Base-by-base conservation (phyloP, 495 filamentous ascomycete genomes). In the Apiosordaria backusii region DNA sequence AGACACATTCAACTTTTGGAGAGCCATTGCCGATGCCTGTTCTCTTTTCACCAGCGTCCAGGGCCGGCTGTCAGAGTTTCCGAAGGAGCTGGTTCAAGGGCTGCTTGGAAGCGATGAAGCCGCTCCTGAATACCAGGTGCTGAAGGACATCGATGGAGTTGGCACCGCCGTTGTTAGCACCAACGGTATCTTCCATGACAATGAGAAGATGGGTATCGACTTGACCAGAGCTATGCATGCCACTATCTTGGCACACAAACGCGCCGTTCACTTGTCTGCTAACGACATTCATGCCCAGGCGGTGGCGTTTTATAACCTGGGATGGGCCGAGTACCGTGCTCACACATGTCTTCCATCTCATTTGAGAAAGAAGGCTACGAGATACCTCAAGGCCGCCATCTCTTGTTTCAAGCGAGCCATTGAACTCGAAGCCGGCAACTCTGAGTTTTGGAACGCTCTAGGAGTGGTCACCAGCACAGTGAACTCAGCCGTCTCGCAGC, bases 381-480 rank as follows among this genome's bases (percentile, higher is more conserved):
- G 82, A 63, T 91, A 90, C 67, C 81, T 96, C 23, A 94, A 89
- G 76, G 88, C 92, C 23, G 84, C 94, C 23, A 88, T 98, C 61
- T 86, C 90, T 26, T 96, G 93, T 75, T 99, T 99, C 86, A 99
- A 98, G 78, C 84, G 92, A 61, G 90, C 96, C 4, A 98, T 99
- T 72, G 96, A 98, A 76, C 79, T 97, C 2, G 95, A 99, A 75
- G 90, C 96, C 6, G 90, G 93, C 27, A 99, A 98, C 72, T 81
- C 93, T 0, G 95, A 99, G 71, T 99, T 98, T 76, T 99, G 95
- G 95, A 97, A 97, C 75, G 87, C 95, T 3, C 85, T 99, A 22
- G 95, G 94, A 22, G 92, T 97, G 6, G 91, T 90, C 18, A 98
- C 95, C 2, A 91, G 89, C 54, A 84, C 82, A 50, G 80, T 97